Evolutionary conservation across 2,329 filamentous ascomycete species (phyloP).

Genomic region (Monosporascus sp.): DNA sequence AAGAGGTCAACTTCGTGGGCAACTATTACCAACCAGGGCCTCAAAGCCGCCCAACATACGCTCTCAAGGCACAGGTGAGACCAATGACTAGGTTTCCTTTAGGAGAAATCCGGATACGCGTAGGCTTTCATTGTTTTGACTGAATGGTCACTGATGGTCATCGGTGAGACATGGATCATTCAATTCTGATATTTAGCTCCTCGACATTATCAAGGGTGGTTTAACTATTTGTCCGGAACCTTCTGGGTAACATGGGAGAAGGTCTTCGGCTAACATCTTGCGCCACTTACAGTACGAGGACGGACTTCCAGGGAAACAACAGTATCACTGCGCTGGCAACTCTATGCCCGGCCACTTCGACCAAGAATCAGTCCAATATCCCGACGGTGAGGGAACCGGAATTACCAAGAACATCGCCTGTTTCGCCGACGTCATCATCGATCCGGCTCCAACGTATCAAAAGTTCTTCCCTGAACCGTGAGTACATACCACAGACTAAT

Average conservation of each 20-base stretch:
- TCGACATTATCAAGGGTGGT: too few relatives aligned
- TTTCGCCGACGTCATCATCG: constrained; percentile 25
- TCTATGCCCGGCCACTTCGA: constrained; percentile 26
- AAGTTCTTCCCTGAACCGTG: constrained; percentile 20
- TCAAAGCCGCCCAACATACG: constrained; percentile 22
- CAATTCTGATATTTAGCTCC: not conserved
- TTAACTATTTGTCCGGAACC: too few relatives aligned
- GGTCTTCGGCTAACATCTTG: too few relatives aligned
- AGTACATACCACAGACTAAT: not conserved
- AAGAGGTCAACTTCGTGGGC: constrained; percentile 28
- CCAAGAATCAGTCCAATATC: constrained; percentile 21
- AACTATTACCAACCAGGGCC: constrained; percentile 30
- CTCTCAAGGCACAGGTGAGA: constrained; percentile 15
- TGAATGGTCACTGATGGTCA: too few relatives aligned
- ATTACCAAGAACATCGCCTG: constrained; percentile 22
- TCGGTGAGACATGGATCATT: too few relatives aligned
- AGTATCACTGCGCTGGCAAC: constrained; percentile 29
- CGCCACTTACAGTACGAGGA: constrained; percentile 21
- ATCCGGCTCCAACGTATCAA: constrained; percentile 15
- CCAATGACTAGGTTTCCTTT: not conserved
- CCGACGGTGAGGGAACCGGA: constrained; percentile 19
- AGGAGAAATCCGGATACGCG: too few relatives aligned
- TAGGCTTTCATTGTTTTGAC: too few relatives aligned
- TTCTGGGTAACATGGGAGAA: too few relatives aligned
- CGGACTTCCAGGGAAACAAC: constrained; percentile 25